Evolutionary conservation across 148 eudicot species (phyloP).

Genomic region (Mesembryanthemum crystallinum): DNA sequence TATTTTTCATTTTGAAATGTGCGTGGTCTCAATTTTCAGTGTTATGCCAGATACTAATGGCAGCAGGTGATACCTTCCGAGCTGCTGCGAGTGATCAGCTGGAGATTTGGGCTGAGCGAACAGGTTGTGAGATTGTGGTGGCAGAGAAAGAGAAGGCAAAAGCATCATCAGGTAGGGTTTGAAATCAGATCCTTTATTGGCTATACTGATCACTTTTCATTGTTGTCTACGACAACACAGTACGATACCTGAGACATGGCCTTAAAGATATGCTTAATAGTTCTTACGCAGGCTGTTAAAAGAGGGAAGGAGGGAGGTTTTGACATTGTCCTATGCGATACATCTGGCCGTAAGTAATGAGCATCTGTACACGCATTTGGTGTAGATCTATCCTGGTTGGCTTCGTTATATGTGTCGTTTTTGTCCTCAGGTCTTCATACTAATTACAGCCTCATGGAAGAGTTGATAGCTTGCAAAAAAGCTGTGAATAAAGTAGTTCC

Average conservation of each 20-base stretch:
- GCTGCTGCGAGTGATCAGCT: slow-evolving; percentile 99
- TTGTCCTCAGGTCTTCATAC: slow-evolving; percentile 80
- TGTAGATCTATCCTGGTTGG: slow-evolving; percentile 1
- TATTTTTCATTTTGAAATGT: not conserved
- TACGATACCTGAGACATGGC: slow-evolving; percentile 36
- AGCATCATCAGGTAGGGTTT: slow-evolving; percentile 75
- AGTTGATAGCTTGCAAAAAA: slow-evolving; percentile 81
- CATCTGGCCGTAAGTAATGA: slow-evolving; percentile 89
- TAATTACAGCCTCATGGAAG: slow-evolving; percentile 97
- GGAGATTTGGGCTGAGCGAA: slow-evolving; percentile 95
- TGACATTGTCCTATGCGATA: slow-evolving; percentile 91
- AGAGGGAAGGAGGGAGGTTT: slow-evolving; percentile 76
- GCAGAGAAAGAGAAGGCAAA: slow-evolving; percentile 87
- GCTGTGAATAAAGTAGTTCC: slow-evolving; percentile 72
- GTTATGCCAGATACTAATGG: slow-evolving; percentile 64
- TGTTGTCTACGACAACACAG: slow-evolving; percentile 21
- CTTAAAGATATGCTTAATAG: slow-evolving; percentile 75
- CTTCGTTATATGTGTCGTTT: slow-evolving; percentile 14
- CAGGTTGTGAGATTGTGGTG: slow-evolving; percentile 88
- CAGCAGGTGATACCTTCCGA: slow-evolving; percentile 97
- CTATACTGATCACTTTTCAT: not conserved
- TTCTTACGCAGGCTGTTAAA: slow-evolving; percentile 95
- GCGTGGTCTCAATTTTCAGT: slow-evolving; percentile 15
- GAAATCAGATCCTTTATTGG: slow-evolving; percentile 10
- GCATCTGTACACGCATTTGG: slow-evolving; percentile 15